Evolutionary conservation across 208 protist species (phyloP), one percentile per base, ranked within the genome.

Genomic region (Strigomonas galati): DNA sequence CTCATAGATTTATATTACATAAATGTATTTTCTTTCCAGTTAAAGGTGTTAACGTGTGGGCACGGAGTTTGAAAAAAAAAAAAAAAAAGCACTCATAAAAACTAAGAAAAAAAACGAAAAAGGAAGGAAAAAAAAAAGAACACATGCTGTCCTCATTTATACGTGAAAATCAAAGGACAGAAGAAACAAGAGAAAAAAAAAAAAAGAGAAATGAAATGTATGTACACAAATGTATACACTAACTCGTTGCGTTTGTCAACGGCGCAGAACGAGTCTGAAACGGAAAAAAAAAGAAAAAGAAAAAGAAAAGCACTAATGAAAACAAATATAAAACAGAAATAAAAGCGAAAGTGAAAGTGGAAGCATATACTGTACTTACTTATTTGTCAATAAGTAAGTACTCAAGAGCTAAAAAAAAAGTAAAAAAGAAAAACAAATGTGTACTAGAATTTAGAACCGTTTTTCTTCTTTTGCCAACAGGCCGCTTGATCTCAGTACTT

Each of bases 121-220:
- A n/a, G 43, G 15, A 35, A 59, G 14, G 31, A 35, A 44, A 59
- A 59, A 17, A 40, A 59, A 17, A 37, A 43, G 31, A 43, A 59
- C 10, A 44, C 23, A 32, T 6, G 32, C 26, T 27, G 17, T 32
- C 6, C 26, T 35, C 6, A 1, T 19, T 57, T 19, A 5, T 17
- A 44, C 14, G 37, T 44, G 37, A 44, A 44, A 44, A 6, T 6
- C 6, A 44, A 44, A 44, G 9, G 14, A 6, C 6, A 14, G 37
- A 44, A 44, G 37, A 44, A 44, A n/a, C n/a, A n/a, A n/a, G n/a
- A n/a, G n/a, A n/a, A n/a, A n/a, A n/a, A n/a, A n/a, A n/a, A n/a
- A n/a, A n/a, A n/a, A n/a, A n/a, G n/a, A n/a, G n/a, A n/a, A n/a
- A n/a, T n/a, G n/a, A n/a, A n/a, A n/a, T n/a, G n/a, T n/a, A n/a